Evolutionary conservation across 306 rosid species (phyloP).

Genomic region (Lotus japonicus): DNA sequence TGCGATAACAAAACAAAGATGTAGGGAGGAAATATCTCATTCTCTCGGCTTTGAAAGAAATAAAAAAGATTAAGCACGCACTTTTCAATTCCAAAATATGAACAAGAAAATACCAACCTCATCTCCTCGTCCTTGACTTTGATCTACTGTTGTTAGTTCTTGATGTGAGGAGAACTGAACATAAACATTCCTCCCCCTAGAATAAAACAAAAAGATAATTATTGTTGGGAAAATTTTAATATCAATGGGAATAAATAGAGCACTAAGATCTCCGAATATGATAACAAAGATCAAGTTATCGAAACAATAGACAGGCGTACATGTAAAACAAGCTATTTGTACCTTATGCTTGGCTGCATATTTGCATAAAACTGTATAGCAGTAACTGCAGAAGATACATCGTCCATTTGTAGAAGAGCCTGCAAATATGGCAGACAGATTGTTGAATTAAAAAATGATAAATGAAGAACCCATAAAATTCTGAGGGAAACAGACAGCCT

Average conservation of each 20-base stretch:
- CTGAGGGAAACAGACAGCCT: background rate
- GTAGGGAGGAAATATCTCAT: too few species aligned
- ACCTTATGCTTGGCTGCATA: slow-evolving; percentile 83
- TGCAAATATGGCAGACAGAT: slow-evolving; percentile 15
- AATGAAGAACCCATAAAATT: slow-evolving; percentile 2
- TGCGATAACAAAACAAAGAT: background rate
- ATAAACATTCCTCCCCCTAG: slow-evolving; percentile 90
- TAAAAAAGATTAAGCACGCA: slow-evolving; percentile 3
- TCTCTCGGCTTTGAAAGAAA: background rate
- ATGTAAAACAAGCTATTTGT: slow-evolving; percentile 3
- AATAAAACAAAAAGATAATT: slow-evolving; percentile 8
- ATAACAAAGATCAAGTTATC: slow-evolving; percentile 8
- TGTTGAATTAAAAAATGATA: slow-evolving; percentile 3
- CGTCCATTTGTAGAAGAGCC: slow-evolving; percentile 97
- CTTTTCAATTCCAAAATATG: background rate
- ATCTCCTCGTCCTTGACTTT: slow-evolving; percentile 88
- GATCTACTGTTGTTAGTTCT: slow-evolving; percentile 80
- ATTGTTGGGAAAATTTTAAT: background rate
- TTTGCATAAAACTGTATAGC: slow-evolving; percentile 74
- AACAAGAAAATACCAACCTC: slow-evolving; percentile 57
- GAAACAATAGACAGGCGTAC: background rate
- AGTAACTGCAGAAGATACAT: slow-evolving; percentile 69
- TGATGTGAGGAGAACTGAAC: slow-evolving; percentile 90
- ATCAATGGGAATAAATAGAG: background rate
- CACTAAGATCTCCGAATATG: background rate